Conservation (phyloP, 2,329 filamentous ascomycete species). For the Purpureocillium takamizusanense region DNA sequence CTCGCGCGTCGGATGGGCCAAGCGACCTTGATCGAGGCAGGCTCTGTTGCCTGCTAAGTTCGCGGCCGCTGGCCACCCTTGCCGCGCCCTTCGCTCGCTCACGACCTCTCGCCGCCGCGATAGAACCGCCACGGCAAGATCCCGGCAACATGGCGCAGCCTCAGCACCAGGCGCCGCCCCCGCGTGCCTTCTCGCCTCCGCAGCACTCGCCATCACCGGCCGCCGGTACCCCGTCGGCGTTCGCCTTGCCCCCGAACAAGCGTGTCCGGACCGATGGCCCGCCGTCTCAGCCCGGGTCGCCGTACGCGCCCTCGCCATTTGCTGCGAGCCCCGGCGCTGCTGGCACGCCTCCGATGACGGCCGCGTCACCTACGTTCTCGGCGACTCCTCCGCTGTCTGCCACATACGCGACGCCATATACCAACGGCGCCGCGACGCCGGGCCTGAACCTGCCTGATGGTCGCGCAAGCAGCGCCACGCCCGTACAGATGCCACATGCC, state of each 20-base stretch:
- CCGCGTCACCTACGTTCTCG: constrained; percentile 25
- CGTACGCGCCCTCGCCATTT: constrained; percentile 46
- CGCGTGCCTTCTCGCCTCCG: constrained; percentile 52
- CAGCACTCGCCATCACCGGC: constrained; percentile 54
- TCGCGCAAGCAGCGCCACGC: constrained; percentile 21
- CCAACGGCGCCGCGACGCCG: constrained; percentile 26
- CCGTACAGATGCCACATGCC: constrained; percentile 21
- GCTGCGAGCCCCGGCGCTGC: constrained; percentile 34
- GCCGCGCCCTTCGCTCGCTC: constrained; percentile 1
- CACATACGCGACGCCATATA: constrained; percentile 25
- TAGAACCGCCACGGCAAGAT: constrained; percentile 2
- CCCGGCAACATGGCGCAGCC: constrained; percentile 46
- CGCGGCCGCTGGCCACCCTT: constrained; percentile 10
- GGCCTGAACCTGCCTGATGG: constrained; percentile 24
- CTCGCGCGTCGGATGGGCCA: constrained; percentile 36
- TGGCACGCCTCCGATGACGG: constrained; percentile 28
- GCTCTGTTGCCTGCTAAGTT: constrained; percentile 38
- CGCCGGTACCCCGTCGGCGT: constrained; percentile 39
- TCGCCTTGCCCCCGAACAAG: constrained; percentile 59
- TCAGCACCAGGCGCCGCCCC: constrained; percentile 38
- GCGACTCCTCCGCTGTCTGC: constrained; percentile 21
- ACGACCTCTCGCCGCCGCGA: constrained; percentile 5
- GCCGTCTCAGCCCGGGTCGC: constrained; percentile 56
- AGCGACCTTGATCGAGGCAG: constrained; percentile 34
- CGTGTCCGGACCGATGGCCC: constrained; percentile 51